These are phyloP conservation scores for Diaporthe eres DNA, from an alignment of 2,329 filamentous ascomycete species.

Conservation along the genomic window DNA sequence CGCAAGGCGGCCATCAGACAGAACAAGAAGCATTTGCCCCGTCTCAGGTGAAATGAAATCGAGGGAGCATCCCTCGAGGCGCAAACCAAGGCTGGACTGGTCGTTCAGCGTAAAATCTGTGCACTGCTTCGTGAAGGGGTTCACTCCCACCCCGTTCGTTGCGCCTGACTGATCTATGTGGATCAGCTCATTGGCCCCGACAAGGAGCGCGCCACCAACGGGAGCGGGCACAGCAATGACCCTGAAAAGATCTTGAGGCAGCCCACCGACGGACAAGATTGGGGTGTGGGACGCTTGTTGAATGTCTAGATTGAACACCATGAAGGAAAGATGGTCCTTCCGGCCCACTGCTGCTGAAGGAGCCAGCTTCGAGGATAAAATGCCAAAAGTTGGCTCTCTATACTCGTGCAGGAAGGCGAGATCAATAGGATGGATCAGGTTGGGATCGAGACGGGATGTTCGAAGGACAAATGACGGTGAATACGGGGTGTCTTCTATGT, in stretches of 20 bases:
- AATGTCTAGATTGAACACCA: constrained; percentile 94
- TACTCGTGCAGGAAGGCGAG: constrained; percentile 97
- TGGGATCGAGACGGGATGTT: constrained; percentile 88
- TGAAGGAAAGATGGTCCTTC: constrained; percentile 89
- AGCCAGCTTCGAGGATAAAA: constrained; percentile 83
- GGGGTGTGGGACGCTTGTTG: constrained; percentile 94
- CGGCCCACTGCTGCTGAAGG: constrained; percentile 85
- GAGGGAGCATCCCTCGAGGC: constrained; percentile 84
- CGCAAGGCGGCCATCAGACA: constrained; percentile 81
- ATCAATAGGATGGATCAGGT: constrained; percentile 89
- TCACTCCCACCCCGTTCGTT: constrained; percentile 91
- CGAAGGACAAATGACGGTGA: constrained; percentile 93
- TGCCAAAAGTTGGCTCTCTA: constrained; percentile 96
- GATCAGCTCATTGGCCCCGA: constrained; percentile 91
- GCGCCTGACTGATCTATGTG: constrained; percentile 98
- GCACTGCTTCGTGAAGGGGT: constrained; percentile 85
- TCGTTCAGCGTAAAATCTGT: constrained; percentile 90
- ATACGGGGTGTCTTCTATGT: constrained; percentile 80
- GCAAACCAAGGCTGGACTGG: constrained; percentile 84
- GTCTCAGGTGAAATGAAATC: constrained; percentile 82
- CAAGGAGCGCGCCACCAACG: constrained; percentile 87
- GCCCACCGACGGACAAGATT: constrained; percentile 85
- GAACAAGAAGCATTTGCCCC: constrained; percentile 87
- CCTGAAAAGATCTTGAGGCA: constrained; percentile 89
- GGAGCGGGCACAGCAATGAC: constrained; percentile 88